phyloP scores from a whole-genome alignment of 495 filamentous ascomycete genomes.

The Neurospora sp. region DNA sequence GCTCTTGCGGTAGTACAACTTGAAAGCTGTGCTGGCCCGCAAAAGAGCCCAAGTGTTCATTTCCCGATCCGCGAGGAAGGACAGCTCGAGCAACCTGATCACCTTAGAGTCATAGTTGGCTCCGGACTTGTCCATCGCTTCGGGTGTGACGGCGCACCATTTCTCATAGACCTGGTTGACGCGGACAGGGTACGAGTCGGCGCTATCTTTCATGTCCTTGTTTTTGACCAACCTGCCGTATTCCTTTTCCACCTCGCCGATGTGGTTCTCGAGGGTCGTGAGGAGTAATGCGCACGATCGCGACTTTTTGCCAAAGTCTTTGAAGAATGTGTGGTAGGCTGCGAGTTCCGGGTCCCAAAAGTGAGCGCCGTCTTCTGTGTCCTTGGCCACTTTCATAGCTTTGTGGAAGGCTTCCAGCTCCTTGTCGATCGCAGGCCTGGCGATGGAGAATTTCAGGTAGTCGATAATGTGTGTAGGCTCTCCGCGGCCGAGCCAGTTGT shows the following conservation, averaged over 20 bases:
- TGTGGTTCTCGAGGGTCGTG: constrained; percentile 22
- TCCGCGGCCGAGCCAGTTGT: constrained; percentile 22
- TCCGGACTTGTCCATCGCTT: constrained; percentile 7
- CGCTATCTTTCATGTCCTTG: constrained; percentile 9
- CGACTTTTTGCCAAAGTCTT: constrained; percentile 13
- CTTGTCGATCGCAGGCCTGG: constrained; percentile 37
- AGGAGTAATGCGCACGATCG: constrained; percentile 20
- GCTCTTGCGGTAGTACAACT: constrained; percentile 24
- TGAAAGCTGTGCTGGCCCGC: constrained; percentile 54
- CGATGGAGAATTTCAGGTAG: constrained; percentile 56
- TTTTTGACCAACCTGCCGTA: constrained; percentile 18
- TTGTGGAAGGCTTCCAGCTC: constrained; percentile 37
- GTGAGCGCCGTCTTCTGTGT: constrained; percentile 4
- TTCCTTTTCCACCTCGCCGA: constrained; percentile 17
- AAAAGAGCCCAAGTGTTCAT: constrained; percentile 44
- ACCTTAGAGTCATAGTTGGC: constrained; percentile 20
- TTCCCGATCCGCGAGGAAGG: constrained; percentile 20
- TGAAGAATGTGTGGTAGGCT: constrained; percentile 29
- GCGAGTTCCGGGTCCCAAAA: constrained; percentile 42
- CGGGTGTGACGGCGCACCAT: constrained; percentile 35
- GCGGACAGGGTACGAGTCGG: constrained; percentile 26
- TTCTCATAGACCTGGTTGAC: constrained; percentile 31
- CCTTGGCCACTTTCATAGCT: constrained; percentile 22
- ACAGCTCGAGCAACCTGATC: constrained; percentile 29
- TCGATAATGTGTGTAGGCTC: constrained; percentile 57